A percentile compares a stretch with the other conserved stretches of the same genome.
Evolutionary conservation across 805 yeast species (phyloP).

Genomic region (Candida sphagnicola): DNA sequence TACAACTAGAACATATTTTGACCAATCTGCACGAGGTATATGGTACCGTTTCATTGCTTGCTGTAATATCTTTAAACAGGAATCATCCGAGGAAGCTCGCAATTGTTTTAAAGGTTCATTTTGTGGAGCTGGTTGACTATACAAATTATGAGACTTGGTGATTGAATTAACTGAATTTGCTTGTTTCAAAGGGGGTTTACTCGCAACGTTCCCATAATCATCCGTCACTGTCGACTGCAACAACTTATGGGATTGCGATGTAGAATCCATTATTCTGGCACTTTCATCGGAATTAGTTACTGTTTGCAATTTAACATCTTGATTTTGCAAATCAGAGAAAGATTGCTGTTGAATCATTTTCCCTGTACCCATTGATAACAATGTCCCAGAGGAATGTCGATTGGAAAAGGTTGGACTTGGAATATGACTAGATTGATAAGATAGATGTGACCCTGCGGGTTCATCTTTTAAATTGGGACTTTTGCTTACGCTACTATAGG

Average conservation of each 20-base stretch:
- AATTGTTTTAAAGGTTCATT: conserved; percentile 77
- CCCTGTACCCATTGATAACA: conserved; percentile 41
- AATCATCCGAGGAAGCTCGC: conserved; percentile 84
- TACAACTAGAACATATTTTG: conserved; percentile 81
- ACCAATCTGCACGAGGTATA: conserved; percentile 75
- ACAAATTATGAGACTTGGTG: conserved; percentile 2
- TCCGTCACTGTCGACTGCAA: not conserved
- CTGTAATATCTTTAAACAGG: conserved; percentile 82
- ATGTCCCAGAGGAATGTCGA: conserved; percentile 34
- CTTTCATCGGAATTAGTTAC: no score
- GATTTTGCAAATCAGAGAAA: conserved; percentile 7
- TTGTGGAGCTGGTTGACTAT: conserved; percentile 9
- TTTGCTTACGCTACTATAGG: conserved; percentile 8
- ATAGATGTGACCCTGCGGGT: not conserved
- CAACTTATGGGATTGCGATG: conserved; percentile 8
- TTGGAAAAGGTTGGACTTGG: conserved; percentile 29
- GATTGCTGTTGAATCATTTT: conserved; percentile 29
- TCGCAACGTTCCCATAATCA: not conserved
- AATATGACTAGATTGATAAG: not conserved
- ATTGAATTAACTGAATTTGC: conserved; percentile 21
- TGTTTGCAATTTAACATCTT: conserved; percentile 9
- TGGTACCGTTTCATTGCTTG: conserved; percentile 86
- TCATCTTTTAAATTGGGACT: conserved; percentile 7
- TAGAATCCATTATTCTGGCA: conserved; percentile 23
- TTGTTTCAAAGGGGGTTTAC: conserved; percentile 16